phyloP scores from a whole-genome alignment of 495 filamentous ascomycete species.

The Annulohypoxylon moriforme region DNA sequence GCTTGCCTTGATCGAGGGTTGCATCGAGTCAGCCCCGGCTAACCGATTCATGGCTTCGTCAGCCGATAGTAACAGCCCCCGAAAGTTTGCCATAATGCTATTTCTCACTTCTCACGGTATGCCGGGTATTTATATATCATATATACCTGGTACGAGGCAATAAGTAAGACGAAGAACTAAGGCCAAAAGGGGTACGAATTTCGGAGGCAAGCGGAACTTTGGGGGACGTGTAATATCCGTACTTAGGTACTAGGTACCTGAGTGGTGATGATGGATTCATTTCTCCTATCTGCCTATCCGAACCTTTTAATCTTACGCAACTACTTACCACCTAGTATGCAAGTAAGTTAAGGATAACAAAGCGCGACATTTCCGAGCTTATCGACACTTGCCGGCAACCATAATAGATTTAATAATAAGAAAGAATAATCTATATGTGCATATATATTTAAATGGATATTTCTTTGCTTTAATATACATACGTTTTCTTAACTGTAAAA shows the following conservation, averaged over 20 bases:
- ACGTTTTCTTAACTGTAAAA: not conserved
- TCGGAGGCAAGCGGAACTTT: conserved; percentile 29
- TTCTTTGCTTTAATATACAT: too few relatives aligned
- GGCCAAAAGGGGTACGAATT: conserved; percentile 6
- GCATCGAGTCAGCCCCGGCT: conserved; percentile 45
- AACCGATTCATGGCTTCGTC: conserved; percentile 43
- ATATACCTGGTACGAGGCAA: not conserved
- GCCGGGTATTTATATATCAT: not conserved
- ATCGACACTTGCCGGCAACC: not conserved
- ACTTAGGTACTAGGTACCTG: not conserved
- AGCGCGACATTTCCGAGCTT: not conserved
- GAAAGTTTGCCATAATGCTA: conserved; percentile 24
- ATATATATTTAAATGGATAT: too few relatives aligned
- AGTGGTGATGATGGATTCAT: conserved; percentile 4
- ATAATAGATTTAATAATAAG: not conserved
- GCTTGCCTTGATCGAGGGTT: conserved; percentile 42
- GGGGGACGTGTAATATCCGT: not conserved
- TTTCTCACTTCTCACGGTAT: conserved; percentile 12
- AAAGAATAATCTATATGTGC: too few relatives aligned
- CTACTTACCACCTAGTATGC: not conserved
- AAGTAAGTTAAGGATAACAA: not conserved
- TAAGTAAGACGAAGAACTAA: conserved; percentile 15
- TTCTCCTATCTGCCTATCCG: conserved; percentile 13
- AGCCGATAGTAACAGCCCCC: conserved; percentile 34
- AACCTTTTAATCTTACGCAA: conserved; percentile 3